Conservation (phyloP, 1,284 basidiomycete species). For the Apiotrichum veenhuisii region DNA sequence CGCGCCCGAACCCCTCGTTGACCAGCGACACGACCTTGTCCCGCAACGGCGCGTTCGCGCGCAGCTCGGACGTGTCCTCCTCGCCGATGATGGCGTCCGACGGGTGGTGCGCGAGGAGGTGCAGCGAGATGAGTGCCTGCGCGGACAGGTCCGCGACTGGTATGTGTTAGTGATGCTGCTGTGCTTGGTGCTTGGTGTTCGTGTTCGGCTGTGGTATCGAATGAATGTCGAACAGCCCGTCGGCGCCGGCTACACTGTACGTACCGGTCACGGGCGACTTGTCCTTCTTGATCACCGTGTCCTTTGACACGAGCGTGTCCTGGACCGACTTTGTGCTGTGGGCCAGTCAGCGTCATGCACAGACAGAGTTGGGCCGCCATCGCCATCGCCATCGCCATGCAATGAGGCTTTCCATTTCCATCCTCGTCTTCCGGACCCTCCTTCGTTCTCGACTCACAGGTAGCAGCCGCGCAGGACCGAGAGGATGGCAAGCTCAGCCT, state of each 20-base stretch:
- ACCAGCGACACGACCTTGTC: constrained; percentile 75
- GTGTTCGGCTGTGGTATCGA: too few relatives aligned
- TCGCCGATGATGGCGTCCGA: constrained; percentile 89
- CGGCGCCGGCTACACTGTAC: background rate
- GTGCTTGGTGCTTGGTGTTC: too few relatives aligned
- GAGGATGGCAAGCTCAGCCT: constrained; percentile 67
- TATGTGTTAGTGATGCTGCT: background rate
- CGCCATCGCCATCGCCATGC: too few relatives aligned
- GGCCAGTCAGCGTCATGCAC: background rate
- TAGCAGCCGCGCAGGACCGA: constrained; percentile 84
- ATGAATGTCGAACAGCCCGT: too few relatives aligned
- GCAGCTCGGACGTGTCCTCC: constrained; percentile 82
- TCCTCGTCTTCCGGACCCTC: too few relatives aligned
- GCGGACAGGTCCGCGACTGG: constrained; percentile 85
- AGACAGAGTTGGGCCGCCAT: too few relatives aligned
- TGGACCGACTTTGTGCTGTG: constrained; percentile 78
- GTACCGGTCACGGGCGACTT: constrained; percentile 92
- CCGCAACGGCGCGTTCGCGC: constrained; percentile 57
- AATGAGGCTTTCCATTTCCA: too few relatives aligned
- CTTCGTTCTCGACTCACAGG: too few relatives aligned
- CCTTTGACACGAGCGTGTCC: constrained; percentile 77
- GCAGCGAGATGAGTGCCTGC: constrained; percentile 76
- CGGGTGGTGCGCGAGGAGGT: constrained; percentile 77
- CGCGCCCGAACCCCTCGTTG: constrained; percentile 65
- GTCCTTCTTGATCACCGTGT: constrained; percentile 87